These are phyloP conservation scores for Lentinula boryana DNA, from an alignment of 768 basidiomycete species.

Conservation along the genomic window DNA sequence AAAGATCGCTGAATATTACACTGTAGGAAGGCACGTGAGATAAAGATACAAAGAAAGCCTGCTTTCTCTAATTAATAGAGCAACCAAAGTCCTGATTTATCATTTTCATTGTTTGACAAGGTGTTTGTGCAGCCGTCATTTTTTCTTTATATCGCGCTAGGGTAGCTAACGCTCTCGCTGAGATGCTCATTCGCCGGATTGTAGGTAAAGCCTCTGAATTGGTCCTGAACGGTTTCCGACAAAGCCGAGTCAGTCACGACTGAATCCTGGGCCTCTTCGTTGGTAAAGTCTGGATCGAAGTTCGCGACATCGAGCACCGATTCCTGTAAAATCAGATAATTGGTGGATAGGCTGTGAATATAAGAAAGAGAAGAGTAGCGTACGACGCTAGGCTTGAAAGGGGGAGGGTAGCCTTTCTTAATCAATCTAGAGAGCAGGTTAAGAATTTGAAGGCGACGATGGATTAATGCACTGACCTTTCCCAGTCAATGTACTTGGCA, in stretches of 20 bases:
- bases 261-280: conserved; percentile 90
- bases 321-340: conserved; percentile 42
- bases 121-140: neutral
- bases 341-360: neutral
- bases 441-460: neutral
- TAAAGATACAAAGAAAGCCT: neutral
- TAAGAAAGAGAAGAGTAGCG: conserved; percentile 22
- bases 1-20: no score
- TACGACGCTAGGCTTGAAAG: conserved; percentile 96
- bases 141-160: conserved; percentile 30
- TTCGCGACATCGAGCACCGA: conserved; percentile 92
- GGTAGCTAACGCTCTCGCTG: conserved; percentile 77
- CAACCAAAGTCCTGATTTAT: neutral
- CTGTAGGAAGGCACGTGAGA: neutral
- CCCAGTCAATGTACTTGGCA: conserved; percentile 90
- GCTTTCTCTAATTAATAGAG: neutral
- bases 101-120: neutral
- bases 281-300: conserved; percentile 97
- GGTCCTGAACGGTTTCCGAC: conserved; percentile 95
- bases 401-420: conserved; percentile 93
- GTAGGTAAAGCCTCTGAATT: conserved; percentile 89
- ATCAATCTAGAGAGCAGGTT: conserved; percentile 45
- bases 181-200: conserved; percentile 81
- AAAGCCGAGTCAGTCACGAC: conserved; percentile 91
- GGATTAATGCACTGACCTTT: conserved; percentile 37